A percentile compares a stretch with the other conserved stretches of the same genome.
phyloP scores from a whole-genome alignment of 164 flowering plant genomes.

The Magnolia kwangsiensis region DNA sequence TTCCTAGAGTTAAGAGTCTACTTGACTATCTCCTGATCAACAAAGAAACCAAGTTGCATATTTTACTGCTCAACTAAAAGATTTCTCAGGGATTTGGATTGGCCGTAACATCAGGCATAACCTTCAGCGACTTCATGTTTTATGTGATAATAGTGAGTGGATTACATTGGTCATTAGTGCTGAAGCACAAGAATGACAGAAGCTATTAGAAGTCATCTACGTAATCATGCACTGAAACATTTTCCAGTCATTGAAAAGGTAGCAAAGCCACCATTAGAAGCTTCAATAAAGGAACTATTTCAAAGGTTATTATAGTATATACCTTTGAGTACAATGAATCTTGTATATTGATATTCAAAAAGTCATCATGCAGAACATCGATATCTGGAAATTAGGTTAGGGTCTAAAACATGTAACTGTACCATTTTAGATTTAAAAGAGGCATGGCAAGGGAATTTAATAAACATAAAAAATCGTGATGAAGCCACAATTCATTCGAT shows the following conservation, averaged over 20 bases:
- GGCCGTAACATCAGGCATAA: too few species aligned
- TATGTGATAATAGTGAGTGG: too few species aligned
- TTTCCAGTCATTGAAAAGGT: not conserved
- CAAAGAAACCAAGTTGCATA: too few species aligned
- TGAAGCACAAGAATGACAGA: too few species aligned
- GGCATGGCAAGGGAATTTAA: not conserved
- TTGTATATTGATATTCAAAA: conserved; percentile 48
- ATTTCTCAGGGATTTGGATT: too few species aligned
- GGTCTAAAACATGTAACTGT: conserved; percentile 5
- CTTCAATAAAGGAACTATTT: not conserved
- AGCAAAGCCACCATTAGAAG: not conserved
- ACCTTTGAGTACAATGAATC: conserved; percentile 65
- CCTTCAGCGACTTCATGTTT: too few species aligned
- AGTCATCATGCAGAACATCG: conserved; percentile 59
- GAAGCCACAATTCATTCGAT: not conserved
- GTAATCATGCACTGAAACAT: not conserved
- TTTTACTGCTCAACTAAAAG: too few species aligned
- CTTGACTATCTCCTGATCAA: too few species aligned
- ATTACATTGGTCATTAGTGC: too few species aligned
- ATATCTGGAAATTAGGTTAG: conserved; percentile 53
- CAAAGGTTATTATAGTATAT: not conserved
- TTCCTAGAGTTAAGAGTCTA: too few species aligned
- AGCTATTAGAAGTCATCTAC: too few species aligned
- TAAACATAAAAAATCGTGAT: not conserved
- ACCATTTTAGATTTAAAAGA: not conserved